Evolutionary conservation across 78 protist species (phyloP).

Genomic region (slime mould (Dictyostelium discoideum)): dicty_2.7 NC_007088.5:3915001-3915500

Average conservation of each 20-base stretch:
- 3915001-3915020: background rate
- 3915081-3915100: background rate
- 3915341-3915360: background rate
- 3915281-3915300: background rate
- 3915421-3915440: background rate
- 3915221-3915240: background rate
- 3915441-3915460: background rate
- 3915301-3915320: background rate
- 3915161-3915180: background rate
- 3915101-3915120: background rate
- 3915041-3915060: background rate
- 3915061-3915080: background rate
- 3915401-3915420: conserved; percentile 14
- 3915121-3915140: background rate
- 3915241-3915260: background rate
- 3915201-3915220: background rate
- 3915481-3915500: too few relatives aligned
- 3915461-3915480: too few relatives aligned
- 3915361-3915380: background rate
- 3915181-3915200: background rate
- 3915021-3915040: background rate
- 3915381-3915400: background rate
- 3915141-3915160: background rate
- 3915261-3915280: background rate
- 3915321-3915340: background rate